Evolutionary conservation across 306 rosid genomes (phyloP).

Genomic region (Fragaria vesca): DNA sequence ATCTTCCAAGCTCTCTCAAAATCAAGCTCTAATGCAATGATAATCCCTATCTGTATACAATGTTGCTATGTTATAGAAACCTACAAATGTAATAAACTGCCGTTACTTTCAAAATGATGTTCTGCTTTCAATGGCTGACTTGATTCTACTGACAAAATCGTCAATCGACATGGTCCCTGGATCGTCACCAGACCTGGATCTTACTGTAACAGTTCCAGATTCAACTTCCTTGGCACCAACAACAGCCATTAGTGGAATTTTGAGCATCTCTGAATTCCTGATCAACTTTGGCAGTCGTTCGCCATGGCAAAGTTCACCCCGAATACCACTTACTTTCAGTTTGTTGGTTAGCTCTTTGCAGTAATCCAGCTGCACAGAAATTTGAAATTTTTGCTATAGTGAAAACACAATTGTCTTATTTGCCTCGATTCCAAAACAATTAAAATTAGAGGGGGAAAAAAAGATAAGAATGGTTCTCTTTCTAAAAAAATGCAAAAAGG

Average conservation of each 20-base stretch:
- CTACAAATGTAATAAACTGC: conserved; percentile 6
- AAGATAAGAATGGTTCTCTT: not conserved
- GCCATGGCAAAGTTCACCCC: conserved; percentile 80
- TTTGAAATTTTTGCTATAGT: not conserved
- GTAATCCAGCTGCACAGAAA: conserved; percentile 58
- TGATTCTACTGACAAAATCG: conserved; percentile 68
- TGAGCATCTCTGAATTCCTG: conserved; percentile 92
- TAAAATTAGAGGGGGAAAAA: not conserved
- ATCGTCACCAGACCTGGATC: conserved; percentile 89
- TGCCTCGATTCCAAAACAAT: not conserved
- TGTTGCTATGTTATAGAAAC: not conserved
- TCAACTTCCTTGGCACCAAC: conserved; percentile 91
- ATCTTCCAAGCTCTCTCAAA: not conserved
- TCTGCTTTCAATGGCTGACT: conserved; percentile 49
- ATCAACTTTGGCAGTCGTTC: conserved; percentile 92
- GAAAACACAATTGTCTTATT: not conserved
- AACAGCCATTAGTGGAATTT: conserved; percentile 91
- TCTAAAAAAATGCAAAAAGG: not conserved
- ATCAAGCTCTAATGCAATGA: conserved; percentile 4
- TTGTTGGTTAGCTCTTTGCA: conserved; percentile 65
- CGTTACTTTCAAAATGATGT: conserved; percentile 39
- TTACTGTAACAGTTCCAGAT: conserved; percentile 62
- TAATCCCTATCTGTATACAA: not conserved
- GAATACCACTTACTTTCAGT: conserved; percentile 62
- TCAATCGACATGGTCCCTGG: conserved; percentile 75